Percentiles rank a stretch among this genome's conserved stretches.
Conservation (phyloP, 1,284 basidiomycete species). For the Boletus sp. region DNA sequence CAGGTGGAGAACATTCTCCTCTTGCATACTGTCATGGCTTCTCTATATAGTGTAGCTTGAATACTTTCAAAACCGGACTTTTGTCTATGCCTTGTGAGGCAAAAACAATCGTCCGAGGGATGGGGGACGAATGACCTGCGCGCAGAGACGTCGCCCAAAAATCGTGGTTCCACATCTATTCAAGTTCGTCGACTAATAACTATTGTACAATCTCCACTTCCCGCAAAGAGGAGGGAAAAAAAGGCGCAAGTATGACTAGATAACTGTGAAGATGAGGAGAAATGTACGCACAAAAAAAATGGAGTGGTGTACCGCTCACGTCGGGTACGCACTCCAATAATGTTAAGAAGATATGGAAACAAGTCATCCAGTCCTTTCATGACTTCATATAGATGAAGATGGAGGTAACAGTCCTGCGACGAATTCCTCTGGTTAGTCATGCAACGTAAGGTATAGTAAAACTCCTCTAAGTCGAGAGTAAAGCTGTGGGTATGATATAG, state of each 20-base stretch:
- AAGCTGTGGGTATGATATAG: conserved; percentile 7
- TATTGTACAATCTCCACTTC: conserved; percentile 12
- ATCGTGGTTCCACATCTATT: conserved; percentile 13
- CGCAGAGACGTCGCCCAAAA: not conserved
- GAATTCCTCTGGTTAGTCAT: conserved; percentile 25
- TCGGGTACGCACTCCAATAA: conserved; percentile 23
- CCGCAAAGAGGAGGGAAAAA: not conserved
- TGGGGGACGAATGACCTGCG: too few relatives aligned
- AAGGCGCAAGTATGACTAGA: not conserved
- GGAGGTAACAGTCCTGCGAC: conserved; percentile 23
- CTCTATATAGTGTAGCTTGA: not conserved
- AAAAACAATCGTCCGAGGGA: too few relatives aligned
- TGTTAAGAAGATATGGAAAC: conserved; percentile 24
- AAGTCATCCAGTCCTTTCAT: conserved; percentile 21
- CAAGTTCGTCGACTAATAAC: not conserved
- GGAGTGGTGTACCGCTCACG: not conserved
- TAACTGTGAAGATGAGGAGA: not conserved
- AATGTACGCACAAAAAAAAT: conserved; percentile 17
- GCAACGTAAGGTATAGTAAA: conserved; percentile 28
- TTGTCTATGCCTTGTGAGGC: too few relatives aligned
- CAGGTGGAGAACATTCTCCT: conserved; percentile 2
- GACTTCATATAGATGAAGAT: conserved; percentile 15
- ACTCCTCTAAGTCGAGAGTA: conserved; percentile 14
- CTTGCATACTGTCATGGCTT: conserved; percentile 1
- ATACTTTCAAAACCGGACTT: too few relatives aligned